phyloP scores from a whole-genome alignment of 2,329 filamentous ascomycete species.

The Pseudogymnoascus pannorum region DNA sequence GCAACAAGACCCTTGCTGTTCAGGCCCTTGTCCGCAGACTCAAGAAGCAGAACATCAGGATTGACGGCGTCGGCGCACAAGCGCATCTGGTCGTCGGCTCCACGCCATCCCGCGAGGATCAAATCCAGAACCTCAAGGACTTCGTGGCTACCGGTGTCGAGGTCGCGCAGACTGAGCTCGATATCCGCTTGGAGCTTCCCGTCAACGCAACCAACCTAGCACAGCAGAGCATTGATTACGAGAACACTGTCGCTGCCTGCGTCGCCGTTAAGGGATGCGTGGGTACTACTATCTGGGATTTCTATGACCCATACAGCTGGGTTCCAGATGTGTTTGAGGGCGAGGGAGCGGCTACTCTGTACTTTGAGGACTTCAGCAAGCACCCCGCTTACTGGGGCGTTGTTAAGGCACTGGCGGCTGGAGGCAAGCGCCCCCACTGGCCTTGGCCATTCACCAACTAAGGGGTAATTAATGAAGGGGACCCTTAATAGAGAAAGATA shows the following conservation, averaged over 20 bases:
- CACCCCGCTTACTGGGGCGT: conserved; percentile 38
- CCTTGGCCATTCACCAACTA: not conserved
- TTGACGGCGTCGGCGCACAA: conserved; percentile 58
- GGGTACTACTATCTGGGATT: conserved; percentile 27
- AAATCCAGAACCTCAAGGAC: conserved; percentile 39
- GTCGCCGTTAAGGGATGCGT: conserved; percentile 21
- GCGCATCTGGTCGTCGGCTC: conserved; percentile 50
- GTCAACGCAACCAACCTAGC: conserved; percentile 33
- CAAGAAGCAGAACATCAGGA: conserved; percentile 43
- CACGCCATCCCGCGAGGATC: conserved; percentile 39
- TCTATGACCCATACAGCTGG: conserved; percentile 32
- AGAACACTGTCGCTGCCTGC: conserved; percentile 21
- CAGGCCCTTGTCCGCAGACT: conserved; percentile 38
- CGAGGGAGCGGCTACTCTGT: conserved; percentile 35
- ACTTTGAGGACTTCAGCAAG: conserved; percentile 35
- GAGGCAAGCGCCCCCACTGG: conserved; percentile 2
- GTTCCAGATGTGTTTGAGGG: conserved; percentile 36
- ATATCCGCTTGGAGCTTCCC: conserved; percentile 47
- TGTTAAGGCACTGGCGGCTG: conserved; percentile 26
- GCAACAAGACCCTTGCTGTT: conserved; percentile 39
- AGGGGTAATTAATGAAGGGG: not conserved
- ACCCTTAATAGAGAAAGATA: not conserved
- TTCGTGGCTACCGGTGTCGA: conserved; percentile 48
- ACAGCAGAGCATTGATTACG: conserved; percentile 44
- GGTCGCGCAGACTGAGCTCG: conserved; percentile 55